A percentile compares a stretch with the other conserved stretches of the same genome.
Conservation (phyloP, 2,329 filamentous ascomycete genomes). For the Aureobasidium sp. region DNA sequence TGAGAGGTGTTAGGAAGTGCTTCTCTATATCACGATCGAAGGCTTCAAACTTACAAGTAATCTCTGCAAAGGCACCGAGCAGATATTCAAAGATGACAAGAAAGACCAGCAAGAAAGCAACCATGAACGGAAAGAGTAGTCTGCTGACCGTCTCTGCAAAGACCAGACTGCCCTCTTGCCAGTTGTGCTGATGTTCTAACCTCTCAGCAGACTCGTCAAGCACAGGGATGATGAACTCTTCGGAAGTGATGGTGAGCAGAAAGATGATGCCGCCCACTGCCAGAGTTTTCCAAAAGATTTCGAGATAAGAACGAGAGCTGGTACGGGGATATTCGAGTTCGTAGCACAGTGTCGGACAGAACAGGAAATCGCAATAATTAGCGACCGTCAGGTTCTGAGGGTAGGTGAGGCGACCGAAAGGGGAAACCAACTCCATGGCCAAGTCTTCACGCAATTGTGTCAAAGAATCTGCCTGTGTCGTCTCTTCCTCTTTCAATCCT, state of each 20-base stretch:
- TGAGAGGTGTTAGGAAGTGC: constrained; percentile 18
- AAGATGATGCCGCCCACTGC: constrained; percentile 97
- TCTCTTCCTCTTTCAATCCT: constrained; percentile 22
- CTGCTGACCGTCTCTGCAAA: constrained; percentile 83
- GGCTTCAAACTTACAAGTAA: constrained; percentile 50
- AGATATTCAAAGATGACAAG: constrained; percentile 98
- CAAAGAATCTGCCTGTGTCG: constrained; percentile 32
- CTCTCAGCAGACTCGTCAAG: constrained; percentile 61
- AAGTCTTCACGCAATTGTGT: constrained; percentile 72
- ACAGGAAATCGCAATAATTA: constrained; percentile 80
- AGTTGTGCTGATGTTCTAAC: constrained; percentile 40
- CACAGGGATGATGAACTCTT: constrained; percentile 92
- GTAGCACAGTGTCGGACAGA: constrained; percentile 94
- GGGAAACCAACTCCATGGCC: constrained; percentile 82
- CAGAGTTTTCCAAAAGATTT: constrained; percentile 74
- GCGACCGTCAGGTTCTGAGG: constrained; percentile 74
- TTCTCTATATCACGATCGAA: not conserved
- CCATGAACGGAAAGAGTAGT: constrained; percentile 94
- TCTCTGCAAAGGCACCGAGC: constrained; percentile 87
- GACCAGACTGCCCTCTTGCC: constrained; percentile 65
- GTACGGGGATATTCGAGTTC: constrained; percentile 92
- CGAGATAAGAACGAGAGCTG: constrained; percentile 63
- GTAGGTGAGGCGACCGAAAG: constrained; percentile 82
- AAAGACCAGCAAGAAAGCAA: constrained; percentile 90
- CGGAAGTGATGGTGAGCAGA: constrained; percentile 78